phyloP scores from a whole-genome alignment of 306 rosid genomes.

The Sechiopsis laciniata region DNA sequence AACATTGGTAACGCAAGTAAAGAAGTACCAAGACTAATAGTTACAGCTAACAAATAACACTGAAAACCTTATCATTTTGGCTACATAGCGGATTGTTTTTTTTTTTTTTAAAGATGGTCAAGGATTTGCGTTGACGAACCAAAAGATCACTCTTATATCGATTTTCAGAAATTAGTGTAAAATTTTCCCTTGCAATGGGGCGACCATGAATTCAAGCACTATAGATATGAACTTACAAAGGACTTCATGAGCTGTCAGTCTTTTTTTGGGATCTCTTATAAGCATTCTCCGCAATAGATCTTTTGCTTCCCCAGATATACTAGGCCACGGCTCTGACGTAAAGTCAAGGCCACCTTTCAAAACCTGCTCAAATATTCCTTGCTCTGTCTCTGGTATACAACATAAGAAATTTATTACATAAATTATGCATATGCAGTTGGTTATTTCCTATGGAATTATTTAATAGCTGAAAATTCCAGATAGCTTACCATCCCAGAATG shows the following conservation, averaged over 20 bases:
- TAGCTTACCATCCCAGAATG: conserved; percentile 87
- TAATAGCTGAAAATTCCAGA: neutral
- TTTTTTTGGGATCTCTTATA: conserved; percentile 73
- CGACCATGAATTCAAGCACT: neutral
- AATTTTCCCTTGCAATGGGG: neutral
- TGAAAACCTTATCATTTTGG: neutral
- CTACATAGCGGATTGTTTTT: neutral
- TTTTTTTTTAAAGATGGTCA: neutral
- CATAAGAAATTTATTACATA: neutral
- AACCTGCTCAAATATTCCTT: conserved; percentile 96
- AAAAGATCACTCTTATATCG: neutral
- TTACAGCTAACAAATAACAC: neutral
- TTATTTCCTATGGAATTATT: neutral
- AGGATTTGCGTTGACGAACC: neutral
- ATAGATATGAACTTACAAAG: conserved; percentile 61
- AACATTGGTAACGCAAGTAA: neutral
- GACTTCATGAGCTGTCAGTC: conserved; percentile 86
- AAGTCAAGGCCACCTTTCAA: conserved; percentile 87
- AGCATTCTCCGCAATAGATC: conserved; percentile 90
- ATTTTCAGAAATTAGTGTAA: neutral
- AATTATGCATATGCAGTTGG: neutral
- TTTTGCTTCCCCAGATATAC: conserved; percentile 77
- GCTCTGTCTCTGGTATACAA: conserved; percentile 68
- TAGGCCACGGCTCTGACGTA: conserved; percentile 93
- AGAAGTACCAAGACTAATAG: neutral